Percentiles rank a stretch among this genome's conserved stretches.
Evolutionary conservation across 306 rosid genomes (phyloP).

Genomic region (Quercus dentata): DNA sequence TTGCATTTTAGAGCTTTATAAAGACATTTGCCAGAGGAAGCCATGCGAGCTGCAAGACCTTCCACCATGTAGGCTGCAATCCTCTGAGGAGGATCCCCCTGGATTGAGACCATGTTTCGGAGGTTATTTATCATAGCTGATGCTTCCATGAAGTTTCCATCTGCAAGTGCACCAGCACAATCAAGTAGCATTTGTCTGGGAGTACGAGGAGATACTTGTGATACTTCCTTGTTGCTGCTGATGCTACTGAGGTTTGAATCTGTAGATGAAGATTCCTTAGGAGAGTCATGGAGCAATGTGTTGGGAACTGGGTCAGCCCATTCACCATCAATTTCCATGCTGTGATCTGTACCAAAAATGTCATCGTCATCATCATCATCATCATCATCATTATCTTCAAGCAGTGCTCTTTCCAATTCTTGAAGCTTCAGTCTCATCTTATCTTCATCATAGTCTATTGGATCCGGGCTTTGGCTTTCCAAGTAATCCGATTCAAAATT

Average conservation of each 20-base stretch:
- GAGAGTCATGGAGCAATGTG: conserved; percentile 52
- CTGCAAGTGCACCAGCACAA: conserved; percentile 76
- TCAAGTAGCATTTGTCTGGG: conserved; percentile 67
- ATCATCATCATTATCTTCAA: conserved; percentile 59
- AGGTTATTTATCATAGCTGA: conserved; percentile 65
- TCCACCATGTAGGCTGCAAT: conserved; percentile 99
- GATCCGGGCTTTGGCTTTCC: conserved; percentile 56
- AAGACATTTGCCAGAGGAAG: conserved; percentile 67
- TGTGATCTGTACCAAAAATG: conserved; percentile 34
- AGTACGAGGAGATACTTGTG: conserved; percentile 38
- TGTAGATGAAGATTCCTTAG: conserved; percentile 69
- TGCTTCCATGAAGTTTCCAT: conserved; percentile 59
- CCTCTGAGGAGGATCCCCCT: conserved; percentile 95
- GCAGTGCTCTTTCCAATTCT: conserved; percentile 85
- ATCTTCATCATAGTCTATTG: conserved; percentile 40
- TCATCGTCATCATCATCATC: conserved; percentile 52
- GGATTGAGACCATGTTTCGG: conserved; percentile 76
- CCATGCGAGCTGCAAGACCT: conserved; percentile 91
- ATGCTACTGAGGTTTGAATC: conserved; percentile 60
- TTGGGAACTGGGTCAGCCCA: conserved; percentile 62
- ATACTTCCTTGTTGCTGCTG: conserved; percentile 56
- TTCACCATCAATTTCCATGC: conserved; percentile 84
- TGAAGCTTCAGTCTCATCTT: conserved; percentile 72
- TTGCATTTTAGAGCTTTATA: conserved; percentile 87
- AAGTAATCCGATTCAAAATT: conserved; percentile 47